A percentile compares a stretch with the other conserved stretches of the same genome.
Evolutionary conservation across 1,284 basidiomycete genomes (phyloP).

Genomic region (Quambalaria eucalypti): DNA sequence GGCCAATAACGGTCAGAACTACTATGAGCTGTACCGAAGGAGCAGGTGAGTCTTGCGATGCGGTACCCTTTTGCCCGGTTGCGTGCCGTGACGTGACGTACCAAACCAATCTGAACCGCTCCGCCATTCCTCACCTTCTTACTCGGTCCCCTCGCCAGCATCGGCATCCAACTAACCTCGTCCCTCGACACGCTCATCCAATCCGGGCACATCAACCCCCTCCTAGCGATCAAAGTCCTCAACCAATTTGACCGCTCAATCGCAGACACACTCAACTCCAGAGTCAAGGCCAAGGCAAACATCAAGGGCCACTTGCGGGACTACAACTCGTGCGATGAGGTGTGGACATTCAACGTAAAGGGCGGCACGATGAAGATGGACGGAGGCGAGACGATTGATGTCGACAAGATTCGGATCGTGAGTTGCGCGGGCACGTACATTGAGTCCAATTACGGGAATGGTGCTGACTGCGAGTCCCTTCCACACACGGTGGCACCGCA

Average conservation of each 20-base stretch:
- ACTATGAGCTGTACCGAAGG: constrained; percentile 36
- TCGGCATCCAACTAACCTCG: constrained; percentile 96
- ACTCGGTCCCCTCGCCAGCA: constrained; percentile 56
- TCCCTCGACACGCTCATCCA: constrained; percentile 97
- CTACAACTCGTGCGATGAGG: constrained; percentile 44
- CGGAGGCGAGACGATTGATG: constrained; percentile 35
- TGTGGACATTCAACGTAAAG: constrained; percentile 44
- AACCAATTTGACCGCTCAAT: constrained; percentile 49
- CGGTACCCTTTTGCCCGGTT: neutral
- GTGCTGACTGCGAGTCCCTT: no score
- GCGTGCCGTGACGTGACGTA: no score
- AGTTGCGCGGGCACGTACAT: constrained; percentile 16
- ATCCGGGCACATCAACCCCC: constrained; percentile 89
- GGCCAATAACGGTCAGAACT: constrained; percentile 3
- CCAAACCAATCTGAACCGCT: no score
- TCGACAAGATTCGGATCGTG: constrained; percentile 43
- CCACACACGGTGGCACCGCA: no score
- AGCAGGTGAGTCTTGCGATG: constrained; percentile 19
- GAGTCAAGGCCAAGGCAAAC: constrained; percentile 39
- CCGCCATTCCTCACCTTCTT: neutral
- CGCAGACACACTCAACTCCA: constrained; percentile 37
- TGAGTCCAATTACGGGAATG: no score
- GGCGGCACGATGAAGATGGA: constrained; percentile 44
- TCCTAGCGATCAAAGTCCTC: constrained; percentile 91
- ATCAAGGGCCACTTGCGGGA: constrained; percentile 44